Conservation (phyloP, 2,329 filamentous ascomycete genomes). For the Aschersonia sp. region DNA sequence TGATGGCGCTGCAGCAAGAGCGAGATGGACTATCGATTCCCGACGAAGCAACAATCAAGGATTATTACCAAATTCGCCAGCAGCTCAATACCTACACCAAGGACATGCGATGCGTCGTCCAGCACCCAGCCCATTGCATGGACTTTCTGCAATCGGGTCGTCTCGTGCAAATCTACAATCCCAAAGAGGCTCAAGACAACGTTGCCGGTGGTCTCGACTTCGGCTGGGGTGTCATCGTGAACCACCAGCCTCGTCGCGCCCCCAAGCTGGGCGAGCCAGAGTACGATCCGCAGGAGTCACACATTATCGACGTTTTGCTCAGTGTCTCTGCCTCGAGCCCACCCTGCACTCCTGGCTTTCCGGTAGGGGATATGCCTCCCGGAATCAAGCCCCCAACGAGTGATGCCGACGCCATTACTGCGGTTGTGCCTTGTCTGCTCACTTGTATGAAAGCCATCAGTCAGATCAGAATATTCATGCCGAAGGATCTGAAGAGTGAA, state of each 20-base stretch:
- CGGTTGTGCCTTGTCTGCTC: conserved; percentile 61
- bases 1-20: conserved; percentile 64
- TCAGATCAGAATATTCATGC: conserved; percentile 71
- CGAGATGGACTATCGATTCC: conserved; percentile 60
- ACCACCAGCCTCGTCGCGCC: conserved; percentile 50
- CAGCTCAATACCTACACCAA: conserved; percentile 71
- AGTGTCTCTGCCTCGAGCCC: conserved; percentile 36
- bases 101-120: conserved; percentile 85
- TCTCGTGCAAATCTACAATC: conserved; percentile 71
- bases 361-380: conserved; percentile 35
- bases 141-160: conserved; percentile 81
- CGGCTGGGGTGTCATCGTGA: conserved; percentile 84
- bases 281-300: conserved; percentile 58
- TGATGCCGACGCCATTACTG: conserved; percentile 16
- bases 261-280: conserved; percentile 55
- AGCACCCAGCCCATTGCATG: conserved; percentile 74
- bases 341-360: conserved; percentile 23
- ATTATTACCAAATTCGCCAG: conserved; percentile 83
- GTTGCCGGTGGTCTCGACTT: conserved; percentile 46
- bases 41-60: conserved; percentile 78
- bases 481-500: conserved; percentile 54
- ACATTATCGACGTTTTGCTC: conserved; percentile 72
- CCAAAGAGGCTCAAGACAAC: conserved; percentile 28
- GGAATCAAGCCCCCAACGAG: conserved; percentile 33
- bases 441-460: conserved; percentile 75